Evolutionary conservation across 1,139 yeast species (phyloP).

Genomic region (Candida frijolesensis): DNA sequence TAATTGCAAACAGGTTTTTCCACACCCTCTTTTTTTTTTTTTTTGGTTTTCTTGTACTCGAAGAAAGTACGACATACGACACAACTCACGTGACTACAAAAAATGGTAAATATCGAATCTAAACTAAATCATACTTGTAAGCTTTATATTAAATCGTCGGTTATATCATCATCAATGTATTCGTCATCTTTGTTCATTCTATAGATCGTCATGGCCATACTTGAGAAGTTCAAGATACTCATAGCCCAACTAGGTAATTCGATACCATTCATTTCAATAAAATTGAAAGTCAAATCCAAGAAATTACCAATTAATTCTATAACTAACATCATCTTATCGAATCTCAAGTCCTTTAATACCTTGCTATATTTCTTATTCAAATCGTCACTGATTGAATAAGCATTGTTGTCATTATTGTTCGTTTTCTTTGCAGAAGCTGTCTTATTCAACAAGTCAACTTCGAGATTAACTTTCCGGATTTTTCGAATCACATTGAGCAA

Average conservation of each 20-base stretch:
- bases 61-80: not conserved
- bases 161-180: slow-evolving; percentile 48
- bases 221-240: slow-evolving; percentile 44
- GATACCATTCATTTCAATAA: slow-evolving; percentile 41
- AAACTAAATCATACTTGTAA: not conserved
- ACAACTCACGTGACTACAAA: not conserved
- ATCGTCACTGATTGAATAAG: slow-evolving; percentile 22
- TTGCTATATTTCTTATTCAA: slow-evolving; percentile 42
- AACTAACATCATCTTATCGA: slow-evolving; percentile 47
- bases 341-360: slow-evolving; percentile 44
- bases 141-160: slow-evolving; percentile 42
- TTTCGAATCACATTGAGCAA: slow-evolving; percentile 43
- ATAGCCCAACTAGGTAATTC: slow-evolving; percentile 48
- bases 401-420: slow-evolving; percentile 5
- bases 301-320: slow-evolving; percentile 48
- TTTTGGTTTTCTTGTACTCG: not conserved
- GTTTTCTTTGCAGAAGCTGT: slow-evolving; percentile 23
- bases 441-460: slow-evolving; percentile 33
- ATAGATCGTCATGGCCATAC: slow-evolving; percentile 52
- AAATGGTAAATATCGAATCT: not conserved
- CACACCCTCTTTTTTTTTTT: not conserved
- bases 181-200: slow-evolving; percentile 57
- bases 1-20: not conserved
- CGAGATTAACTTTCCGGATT: slow-evolving; percentile 41
- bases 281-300: slow-evolving; percentile 44